Base-by-base conservation (phyloP, 1,284 basidiomycete species). In the Xerocomus tenax region DNA sequence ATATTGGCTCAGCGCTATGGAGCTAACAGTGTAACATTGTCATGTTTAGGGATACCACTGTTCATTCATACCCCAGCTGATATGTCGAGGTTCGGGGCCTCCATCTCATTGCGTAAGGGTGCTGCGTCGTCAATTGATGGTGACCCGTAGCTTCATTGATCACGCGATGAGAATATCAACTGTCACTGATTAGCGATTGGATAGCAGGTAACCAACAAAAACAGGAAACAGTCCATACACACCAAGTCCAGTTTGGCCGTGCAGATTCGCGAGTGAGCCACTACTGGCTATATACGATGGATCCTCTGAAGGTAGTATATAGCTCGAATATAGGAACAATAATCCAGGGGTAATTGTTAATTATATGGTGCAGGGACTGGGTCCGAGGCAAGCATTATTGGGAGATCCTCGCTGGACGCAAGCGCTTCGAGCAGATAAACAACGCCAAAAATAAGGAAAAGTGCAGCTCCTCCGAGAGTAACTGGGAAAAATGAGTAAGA, bases 381-480 rank as follows among this genome's bases (percentile, higher is more conserved):
- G 19, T 53, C 57, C 35, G 52, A 29, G 12, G 23, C 8, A 23
- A 57, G 36, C 1, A 54, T 39, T 46, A 66, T 59, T 7, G 50
- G n/a, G 8, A 56, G 36, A 32, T 63, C 57, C n/a, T 57, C 56
- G 6, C 29, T 13, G 26, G 54, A 53, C 9, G 32, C 15, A n/a
- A 61, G 69, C 21, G 74, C 71, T 54, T 76, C 74, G 55, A 63
- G 61, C 16, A 72, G 65, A 61, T 79, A 78, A 18, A 79, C 60
- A 41, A 74, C 57, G 3, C 76, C 78, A 56, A 86, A 86, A 47
- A 84, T 61, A 49, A 85, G 64, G 68, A 85, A 84, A 10, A 84
- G 72, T 3, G 64, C 59, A 0, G 82, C 77, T 23, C 84, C 83
- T 41, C 78, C 74, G 15, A 83, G 67, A 3, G 58, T 59, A 13